phyloP scores from a whole-genome alignment of 352 stramenopile species.

The Phytophthora quininea region DNA sequence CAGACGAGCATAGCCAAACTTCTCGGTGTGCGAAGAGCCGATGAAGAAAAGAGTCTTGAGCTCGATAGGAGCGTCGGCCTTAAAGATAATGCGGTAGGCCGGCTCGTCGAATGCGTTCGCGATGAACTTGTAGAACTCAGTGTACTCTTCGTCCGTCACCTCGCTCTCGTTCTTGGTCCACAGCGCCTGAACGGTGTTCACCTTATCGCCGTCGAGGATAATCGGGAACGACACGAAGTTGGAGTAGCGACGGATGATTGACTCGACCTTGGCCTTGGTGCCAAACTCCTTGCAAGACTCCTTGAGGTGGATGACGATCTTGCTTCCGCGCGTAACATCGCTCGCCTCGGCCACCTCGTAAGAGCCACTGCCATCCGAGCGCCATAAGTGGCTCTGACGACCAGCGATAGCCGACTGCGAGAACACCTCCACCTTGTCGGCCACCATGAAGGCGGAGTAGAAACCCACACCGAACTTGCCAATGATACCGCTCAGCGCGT shows the following conservation, averaged over 20 bases:
- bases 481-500: slow-evolving; percentile 94
- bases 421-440: slow-evolving; percentile 95
- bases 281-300: slow-evolving; percentile 96
- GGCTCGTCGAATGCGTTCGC: slow-evolving; percentile 95
- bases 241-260: slow-evolving; percentile 99
- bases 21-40: slow-evolving; percentile 96
- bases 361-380: slow-evolving; percentile 84
- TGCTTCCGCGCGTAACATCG: slow-evolving; percentile 91
- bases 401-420: slow-evolving; percentile 76
- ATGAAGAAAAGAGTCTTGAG: slow-evolving; percentile 99
- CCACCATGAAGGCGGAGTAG: slow-evolving; percentile 99
- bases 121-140: slow-evolving; percentile 98
- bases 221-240: slow-evolving; percentile 99
- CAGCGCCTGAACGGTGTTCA: slow-evolving; percentile 98
- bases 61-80: slow-evolving; percentile 98
- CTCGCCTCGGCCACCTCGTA: slow-evolving; percentile 74
- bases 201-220: slow-evolving; percentile 94
- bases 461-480: slow-evolving; percentile 99
- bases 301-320: slow-evolving; percentile 98
- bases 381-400: slow-evolving; percentile 65
- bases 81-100: slow-evolving; percentile 96
- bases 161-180: slow-evolving; percentile 97
- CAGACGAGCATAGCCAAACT: slow-evolving; percentile 95
- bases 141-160: slow-evolving; percentile 97
- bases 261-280: slow-evolving; percentile 92